A percentile compares a stretch with the other conserved stretches of the same genome.
Conservation (phyloP, 2,329 filamentous ascomycete species). For the Ophiocordyceps camponoti-leonardi region DNA sequence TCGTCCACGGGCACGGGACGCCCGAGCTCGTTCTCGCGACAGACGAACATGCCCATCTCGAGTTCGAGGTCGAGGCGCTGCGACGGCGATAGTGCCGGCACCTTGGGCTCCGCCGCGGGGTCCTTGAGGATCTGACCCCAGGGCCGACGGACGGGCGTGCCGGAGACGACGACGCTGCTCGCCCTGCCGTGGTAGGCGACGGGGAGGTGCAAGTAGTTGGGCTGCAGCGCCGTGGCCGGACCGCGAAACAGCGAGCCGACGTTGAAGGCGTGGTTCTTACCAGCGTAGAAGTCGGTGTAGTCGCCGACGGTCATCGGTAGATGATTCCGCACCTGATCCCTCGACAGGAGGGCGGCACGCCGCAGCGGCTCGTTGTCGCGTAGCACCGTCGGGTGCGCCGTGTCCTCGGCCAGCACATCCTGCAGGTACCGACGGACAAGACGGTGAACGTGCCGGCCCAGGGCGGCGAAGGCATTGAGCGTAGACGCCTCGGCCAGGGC, state of each 20-base stretch:
- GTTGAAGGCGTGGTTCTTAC: conserved; percentile 57
- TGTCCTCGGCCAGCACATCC: conserved; percentile 40
- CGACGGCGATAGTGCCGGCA: not conserved
- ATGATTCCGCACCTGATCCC: conserved; percentile 41
- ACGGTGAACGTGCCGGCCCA: conserved; percentile 51
- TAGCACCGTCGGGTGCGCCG: conserved; percentile 16
- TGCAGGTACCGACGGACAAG: conserved; percentile 54
- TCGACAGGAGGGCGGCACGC: conserved; percentile 10
- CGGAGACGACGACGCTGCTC: conserved; percentile 57
- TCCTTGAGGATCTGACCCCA: conserved; percentile 57
- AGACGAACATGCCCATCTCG: conserved; percentile 61
- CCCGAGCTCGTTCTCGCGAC: conserved; percentile 47
- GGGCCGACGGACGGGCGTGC: conserved; percentile 54
- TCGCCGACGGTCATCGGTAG: conserved; percentile 64
- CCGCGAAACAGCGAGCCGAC: conserved; percentile 59
- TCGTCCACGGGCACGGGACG: conserved; percentile 44
- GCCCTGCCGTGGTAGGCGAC: conserved; percentile 70
- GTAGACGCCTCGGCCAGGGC: conserved; percentile 5
- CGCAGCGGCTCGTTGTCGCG: conserved; percentile 17
- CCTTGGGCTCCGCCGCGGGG: conserved; percentile 28
- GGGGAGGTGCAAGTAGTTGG: conserved; percentile 66
- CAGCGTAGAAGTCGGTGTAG: conserved; percentile 75
- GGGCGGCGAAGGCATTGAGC: conserved; percentile 18
- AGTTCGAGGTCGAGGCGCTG: conserved; percentile 55
- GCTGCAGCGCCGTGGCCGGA: conserved; percentile 57